Percentiles rank a stretch among this genome's conserved stretches.
phyloP scores from a whole-genome alignment of 495 filamentous ascomycete species.

The Lophiostoma macrostomum region DNA sequence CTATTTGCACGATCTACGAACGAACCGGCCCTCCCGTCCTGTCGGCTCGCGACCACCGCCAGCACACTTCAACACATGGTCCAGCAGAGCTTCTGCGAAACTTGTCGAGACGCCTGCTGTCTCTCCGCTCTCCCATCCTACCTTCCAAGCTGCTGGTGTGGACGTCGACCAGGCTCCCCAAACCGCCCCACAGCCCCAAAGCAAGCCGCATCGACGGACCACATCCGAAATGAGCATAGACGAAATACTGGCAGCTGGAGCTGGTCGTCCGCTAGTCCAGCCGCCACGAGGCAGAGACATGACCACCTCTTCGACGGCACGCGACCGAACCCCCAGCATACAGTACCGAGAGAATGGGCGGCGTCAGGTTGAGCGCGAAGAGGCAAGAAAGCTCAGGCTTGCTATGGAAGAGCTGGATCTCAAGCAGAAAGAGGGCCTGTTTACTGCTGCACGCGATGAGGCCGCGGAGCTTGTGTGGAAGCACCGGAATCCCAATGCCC shows the following conservation, averaged over 20 bases:
- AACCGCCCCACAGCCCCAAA: not conserved
- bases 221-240: slow-evolving; percentile 31
- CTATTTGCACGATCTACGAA: slow-evolving; percentile 77
- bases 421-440: slow-evolving; percentile 64
- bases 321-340: slow-evolving; percentile 36
- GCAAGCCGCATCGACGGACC: slow-evolving; percentile 18
- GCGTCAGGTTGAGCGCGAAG: slow-evolving; percentile 83
- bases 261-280: slow-evolving; percentile 27
- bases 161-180: slow-evolving; percentile 8
- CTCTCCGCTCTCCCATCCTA: slow-evolving; percentile 25
- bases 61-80: slow-evolving; percentile 73
- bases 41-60: slow-evolving; percentile 34
- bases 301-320: slow-evolving; percentile 5
- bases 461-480: slow-evolving; percentile 84
- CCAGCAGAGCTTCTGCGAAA: slow-evolving; percentile 49
- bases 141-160: slow-evolving; percentile 23
- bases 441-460: slow-evolving; percentile 76
- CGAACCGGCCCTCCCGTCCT: slow-evolving; percentile 65
- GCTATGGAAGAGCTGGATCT: slow-evolving; percentile 79
- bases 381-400: slow-evolving; percentile 70
- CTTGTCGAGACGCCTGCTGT: slow-evolving; percentile 19
- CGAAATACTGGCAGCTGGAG: slow-evolving; percentile 17
- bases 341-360: slow-evolving; percentile 76
- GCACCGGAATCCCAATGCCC: slow-evolving; percentile 66
- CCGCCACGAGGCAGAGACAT: slow-evolving; percentile 23